Percentiles rank a stretch among this genome's conserved stretches.
Conservation (phyloP, 75 land plant genomes). For the Ceratopteris richardii region DNA sequence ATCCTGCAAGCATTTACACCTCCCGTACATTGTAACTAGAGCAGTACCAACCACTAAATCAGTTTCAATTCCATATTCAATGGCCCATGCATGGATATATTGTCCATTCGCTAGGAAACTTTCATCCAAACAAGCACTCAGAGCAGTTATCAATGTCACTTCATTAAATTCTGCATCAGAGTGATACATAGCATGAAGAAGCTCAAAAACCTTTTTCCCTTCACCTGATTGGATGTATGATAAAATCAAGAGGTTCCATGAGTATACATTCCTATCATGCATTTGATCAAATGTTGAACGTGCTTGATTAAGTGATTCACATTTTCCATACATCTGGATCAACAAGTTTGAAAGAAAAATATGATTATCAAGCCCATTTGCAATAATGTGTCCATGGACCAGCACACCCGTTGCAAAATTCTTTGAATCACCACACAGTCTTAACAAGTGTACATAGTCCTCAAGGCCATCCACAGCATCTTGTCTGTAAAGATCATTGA, state of each 20-base stretch:
- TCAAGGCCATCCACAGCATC: not conserved
- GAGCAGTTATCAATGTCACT: not conserved
- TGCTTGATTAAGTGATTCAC: slow-evolving; percentile 10
- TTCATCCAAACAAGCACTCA: not conserved
- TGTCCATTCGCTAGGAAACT: not conserved
- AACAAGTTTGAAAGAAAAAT: slow-evolving; percentile 2
- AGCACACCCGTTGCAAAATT: not conserved
- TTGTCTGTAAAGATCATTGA: not conserved
- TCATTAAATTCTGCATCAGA: not conserved
- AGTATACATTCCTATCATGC: slow-evolving; percentile 32
- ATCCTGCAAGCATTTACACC: not conserved
- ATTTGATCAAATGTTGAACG: slow-evolving; percentile 33
- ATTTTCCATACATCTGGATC: slow-evolving; percentile 9
- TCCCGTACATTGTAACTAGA: not conserved
- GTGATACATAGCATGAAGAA: slow-evolving; percentile 27
- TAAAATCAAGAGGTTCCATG: slow-evolving; percentile 36
- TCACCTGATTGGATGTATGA: slow-evolving; percentile 24
- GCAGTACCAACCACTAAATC: not conserved
- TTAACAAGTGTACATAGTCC: not conserved
- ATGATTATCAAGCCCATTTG: not conserved
- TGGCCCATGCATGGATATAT: not conserved
- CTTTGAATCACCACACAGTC: slow-evolving; percentile 1
- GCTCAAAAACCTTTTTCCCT: slow-evolving; percentile 14
- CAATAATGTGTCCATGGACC: not conserved
- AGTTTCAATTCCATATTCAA: not conserved